Evolutionary conservation across 1,284 basidiomycete species (phyloP).

Genomic region (Rhodotorula sp.): DNA sequence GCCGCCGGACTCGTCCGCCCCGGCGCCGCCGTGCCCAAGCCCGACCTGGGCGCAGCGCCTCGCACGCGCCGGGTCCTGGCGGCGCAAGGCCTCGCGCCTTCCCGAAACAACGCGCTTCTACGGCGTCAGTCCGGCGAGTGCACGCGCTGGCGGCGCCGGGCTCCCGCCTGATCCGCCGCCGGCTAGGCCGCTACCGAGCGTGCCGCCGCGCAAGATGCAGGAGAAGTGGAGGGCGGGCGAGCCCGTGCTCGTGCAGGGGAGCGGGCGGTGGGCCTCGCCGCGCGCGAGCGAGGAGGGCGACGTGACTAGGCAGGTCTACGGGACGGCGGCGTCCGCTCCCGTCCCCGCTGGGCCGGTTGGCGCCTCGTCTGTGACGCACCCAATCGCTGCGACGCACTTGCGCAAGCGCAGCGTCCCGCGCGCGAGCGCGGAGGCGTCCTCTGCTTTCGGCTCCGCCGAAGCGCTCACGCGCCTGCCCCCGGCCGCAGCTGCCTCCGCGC

Average conservation of each 20-base stretch:
- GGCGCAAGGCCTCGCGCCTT: slow-evolving; percentile 18
- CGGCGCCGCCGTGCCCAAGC: too few relatives aligned
- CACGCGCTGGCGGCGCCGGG: neutral
- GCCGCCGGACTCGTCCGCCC: too few relatives aligned
- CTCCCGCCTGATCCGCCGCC: slow-evolving; percentile 12
- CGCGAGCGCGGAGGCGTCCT: too few relatives aligned
- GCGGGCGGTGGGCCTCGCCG: neutral
- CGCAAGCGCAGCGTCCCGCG: neutral
- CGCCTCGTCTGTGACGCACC: neutral
- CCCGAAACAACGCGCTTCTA: slow-evolving; percentile 21
- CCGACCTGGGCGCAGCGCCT: slow-evolving; percentile 15
- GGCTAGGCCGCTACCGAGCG: slow-evolving; percentile 7
- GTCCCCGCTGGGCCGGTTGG: neutral
- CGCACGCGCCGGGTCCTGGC: slow-evolving; percentile 25
- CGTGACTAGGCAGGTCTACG: neutral
- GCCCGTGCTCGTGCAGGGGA: neutral
- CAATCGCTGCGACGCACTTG: neutral
- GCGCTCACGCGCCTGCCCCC: neutral
- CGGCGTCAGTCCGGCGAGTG: neutral
- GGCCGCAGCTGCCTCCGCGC: neutral
- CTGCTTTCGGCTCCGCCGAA: neutral
- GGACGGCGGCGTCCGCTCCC: neutral
- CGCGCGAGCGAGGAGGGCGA: neutral
- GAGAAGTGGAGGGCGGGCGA: slow-evolving; percentile 14
- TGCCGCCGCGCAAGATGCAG: slow-evolving; percentile 25